phyloP scores from a whole-genome alignment of 2,329 filamentous ascomycete genomes.

The Hysterium pulicare region DNA sequence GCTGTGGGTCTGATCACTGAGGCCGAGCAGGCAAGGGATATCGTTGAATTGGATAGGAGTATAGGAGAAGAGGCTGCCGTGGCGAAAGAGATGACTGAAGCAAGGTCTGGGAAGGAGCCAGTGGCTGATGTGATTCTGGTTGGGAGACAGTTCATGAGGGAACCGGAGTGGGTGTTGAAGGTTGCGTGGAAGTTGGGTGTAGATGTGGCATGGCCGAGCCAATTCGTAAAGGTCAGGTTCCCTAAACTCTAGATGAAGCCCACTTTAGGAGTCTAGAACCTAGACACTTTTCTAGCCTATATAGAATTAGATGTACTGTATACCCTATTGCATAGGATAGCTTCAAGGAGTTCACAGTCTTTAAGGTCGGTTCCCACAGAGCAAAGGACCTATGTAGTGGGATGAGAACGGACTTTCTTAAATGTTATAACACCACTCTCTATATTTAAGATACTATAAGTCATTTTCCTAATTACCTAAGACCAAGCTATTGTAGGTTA shows the following conservation, averaged over 20 bases:
- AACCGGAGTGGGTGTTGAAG: slow-evolving; percentile 54
- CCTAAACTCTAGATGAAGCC: background rate
- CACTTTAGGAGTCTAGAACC: too few species aligned
- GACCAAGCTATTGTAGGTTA: too few species aligned
- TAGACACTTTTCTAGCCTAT: too few species aligned
- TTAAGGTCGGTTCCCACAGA: too few species aligned
- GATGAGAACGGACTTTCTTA: too few species aligned
- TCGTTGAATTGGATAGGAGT: slow-evolving; percentile 26
- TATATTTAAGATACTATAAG: too few species aligned
- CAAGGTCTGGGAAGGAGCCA: slow-evolving; percentile 18
- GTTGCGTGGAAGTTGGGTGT: slow-evolving; percentile 50
- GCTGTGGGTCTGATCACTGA: slow-evolving; percentile 55
- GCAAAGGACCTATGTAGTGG: too few species aligned
- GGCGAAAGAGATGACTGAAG: slow-evolving; percentile 37
- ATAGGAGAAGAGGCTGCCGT: slow-evolving; percentile 21
- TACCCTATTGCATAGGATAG: too few species aligned
- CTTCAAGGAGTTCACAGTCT: too few species aligned
- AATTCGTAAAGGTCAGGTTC: slow-evolving; percentile 34
- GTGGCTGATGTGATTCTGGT: slow-evolving; percentile 52
- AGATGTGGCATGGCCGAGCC: slow-evolving; percentile 47
- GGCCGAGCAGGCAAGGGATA: slow-evolving; percentile 48
- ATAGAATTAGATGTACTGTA: too few species aligned
- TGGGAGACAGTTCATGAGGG: slow-evolving; percentile 53
- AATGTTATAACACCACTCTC: too few species aligned
- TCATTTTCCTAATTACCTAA: too few species aligned